Evolutionary conservation across 2,329 filamentous ascomycete genomes (phyloP), one percentile per base, ranked within the genome.

Genomic region (Phialophora expanda): DNA sequence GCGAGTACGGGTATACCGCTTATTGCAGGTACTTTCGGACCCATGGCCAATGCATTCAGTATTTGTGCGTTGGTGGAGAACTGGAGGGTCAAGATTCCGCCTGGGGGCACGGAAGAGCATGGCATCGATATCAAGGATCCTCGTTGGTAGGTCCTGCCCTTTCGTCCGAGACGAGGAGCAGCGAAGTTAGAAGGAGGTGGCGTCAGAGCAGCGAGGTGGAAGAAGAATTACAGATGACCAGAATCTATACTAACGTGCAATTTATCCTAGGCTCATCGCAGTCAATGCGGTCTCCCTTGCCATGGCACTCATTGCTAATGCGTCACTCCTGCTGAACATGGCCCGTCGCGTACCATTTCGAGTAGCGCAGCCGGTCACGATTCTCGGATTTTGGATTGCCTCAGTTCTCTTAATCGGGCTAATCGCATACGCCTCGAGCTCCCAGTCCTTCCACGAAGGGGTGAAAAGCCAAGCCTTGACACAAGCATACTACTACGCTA

Each of bases 401-500:
- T 84, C 84, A 0, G 66, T 83, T 4, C 77, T 88, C 1, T 78
- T 88, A 32, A 83, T 87, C 30, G 79, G 78, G 3, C 79, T 87
- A 9, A 79, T 86, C 3, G 75, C 78, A 17, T 79, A 82, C 5
- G 80, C 83, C 11, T 58, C 66, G 22, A 71, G 74, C n/a, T 30
- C 46, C 26, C n/a, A 6, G 11, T 30, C 65, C 17, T 78, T 80
- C 7, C 75, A 78, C 11, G 75, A 81, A 0, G 76, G 76, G 14
- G 73, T 74, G 14, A 64, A 75, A 48, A 74, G 78, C 11, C 81
- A 83, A 69, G 80, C 83, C 0, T 74, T 87, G 26, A 83, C 83
- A 0, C 83, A 86, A 69, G 84, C 84, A 6, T 87, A 83, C 73
- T 88, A 87, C 73, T 88, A 87, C 69, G 86, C 80, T 1, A 82